Conservation (phyloP, 345 rosid species). For the Murraya koenigii region DNA sequence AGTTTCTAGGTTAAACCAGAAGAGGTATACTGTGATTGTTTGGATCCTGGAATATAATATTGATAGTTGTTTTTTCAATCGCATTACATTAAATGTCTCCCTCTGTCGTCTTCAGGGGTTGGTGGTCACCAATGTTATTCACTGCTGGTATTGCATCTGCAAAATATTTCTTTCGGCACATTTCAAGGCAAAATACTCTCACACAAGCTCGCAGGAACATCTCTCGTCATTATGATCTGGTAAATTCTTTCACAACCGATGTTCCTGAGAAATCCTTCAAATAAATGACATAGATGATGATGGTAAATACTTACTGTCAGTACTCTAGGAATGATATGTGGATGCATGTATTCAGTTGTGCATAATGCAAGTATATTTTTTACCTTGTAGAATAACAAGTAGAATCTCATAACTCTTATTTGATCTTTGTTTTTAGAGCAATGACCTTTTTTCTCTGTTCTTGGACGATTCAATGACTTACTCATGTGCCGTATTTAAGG, state of each 20-base stretch:
- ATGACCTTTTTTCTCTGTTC: constrained; percentile 72
- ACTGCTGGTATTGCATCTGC: constrained; percentile 82
- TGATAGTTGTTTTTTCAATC: background rate
- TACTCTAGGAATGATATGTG: background rate
- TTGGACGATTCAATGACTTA: constrained; percentile 91
- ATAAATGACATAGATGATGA: background rate
- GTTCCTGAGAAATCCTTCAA: background rate
- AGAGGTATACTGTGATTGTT: constrained; percentile 42
- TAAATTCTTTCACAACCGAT: constrained; percentile 18
- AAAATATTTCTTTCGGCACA: constrained; percentile 72
- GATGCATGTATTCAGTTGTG: background rate
- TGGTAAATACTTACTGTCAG: background rate
- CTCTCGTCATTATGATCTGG: constrained; percentile 93
- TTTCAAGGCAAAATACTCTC: constrained; percentile 70
- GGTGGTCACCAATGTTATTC: constrained; percentile 90
- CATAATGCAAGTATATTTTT: background rate
- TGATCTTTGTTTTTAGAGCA: constrained; percentile 50
- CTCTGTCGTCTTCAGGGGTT: constrained; percentile 50
- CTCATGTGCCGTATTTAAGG: constrained; percentile 86
- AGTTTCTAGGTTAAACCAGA: constrained; percentile 43
- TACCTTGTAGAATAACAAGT: background rate
- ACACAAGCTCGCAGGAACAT: constrained; percentile 96
- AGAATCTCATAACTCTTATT: constrained; percentile 2
- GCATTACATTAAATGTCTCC: background rate
- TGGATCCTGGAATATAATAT: background rate